These are phyloP conservation scores for Fusarium secorum DNA, from an alignment of 2,329 filamentous ascomycete genomes.

Conservation along the genomic window DNA sequence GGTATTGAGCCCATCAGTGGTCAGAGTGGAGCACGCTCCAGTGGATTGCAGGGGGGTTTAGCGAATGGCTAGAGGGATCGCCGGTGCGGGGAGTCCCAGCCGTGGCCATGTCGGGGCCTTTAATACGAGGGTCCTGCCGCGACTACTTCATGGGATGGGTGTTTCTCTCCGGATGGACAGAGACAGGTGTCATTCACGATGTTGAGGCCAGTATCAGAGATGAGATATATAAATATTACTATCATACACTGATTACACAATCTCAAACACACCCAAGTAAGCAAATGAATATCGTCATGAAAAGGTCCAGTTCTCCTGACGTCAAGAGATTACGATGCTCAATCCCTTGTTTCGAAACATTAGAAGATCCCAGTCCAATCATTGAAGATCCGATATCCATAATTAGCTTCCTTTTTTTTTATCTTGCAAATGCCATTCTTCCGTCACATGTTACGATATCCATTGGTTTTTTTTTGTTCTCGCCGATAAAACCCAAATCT, in stretches of 20 bases:
- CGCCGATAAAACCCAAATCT: conserved; percentile 36
- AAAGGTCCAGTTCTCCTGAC: conserved; percentile 21
- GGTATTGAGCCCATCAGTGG: conserved; percentile 11
- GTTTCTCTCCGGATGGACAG: neutral
- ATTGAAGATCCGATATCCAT: conserved; percentile 22
- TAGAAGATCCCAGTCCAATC: conserved; percentile 12
- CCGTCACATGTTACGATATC: conserved; percentile 23
- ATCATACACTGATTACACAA: neutral
- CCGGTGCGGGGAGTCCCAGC: conserved; percentile 32
- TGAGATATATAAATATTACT: neutral
- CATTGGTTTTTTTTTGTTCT: conserved; percentile 7
- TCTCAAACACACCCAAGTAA: neutral
- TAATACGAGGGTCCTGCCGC: conserved; percentile 31
- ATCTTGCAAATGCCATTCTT: conserved; percentile 10
- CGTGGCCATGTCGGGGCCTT: conserved; percentile 28
- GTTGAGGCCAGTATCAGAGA: neutral
- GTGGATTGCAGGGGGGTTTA: conserved; percentile 16
- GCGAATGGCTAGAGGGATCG: conserved; percentile 31
- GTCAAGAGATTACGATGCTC: conserved; percentile 33
- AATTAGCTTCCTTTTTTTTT: neutral
- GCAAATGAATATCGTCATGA: conserved; percentile 26
- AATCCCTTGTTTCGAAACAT: conserved; percentile 22
- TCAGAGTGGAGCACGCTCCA: neutral
- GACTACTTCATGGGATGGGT: conserved; percentile 24
- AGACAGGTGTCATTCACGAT: conserved; percentile 1